Evolutionary conservation across 2,329 filamentous ascomycete species (phyloP), one percentile per base, ranked within the genome.

Genomic region (Phoma sp.): DNA sequence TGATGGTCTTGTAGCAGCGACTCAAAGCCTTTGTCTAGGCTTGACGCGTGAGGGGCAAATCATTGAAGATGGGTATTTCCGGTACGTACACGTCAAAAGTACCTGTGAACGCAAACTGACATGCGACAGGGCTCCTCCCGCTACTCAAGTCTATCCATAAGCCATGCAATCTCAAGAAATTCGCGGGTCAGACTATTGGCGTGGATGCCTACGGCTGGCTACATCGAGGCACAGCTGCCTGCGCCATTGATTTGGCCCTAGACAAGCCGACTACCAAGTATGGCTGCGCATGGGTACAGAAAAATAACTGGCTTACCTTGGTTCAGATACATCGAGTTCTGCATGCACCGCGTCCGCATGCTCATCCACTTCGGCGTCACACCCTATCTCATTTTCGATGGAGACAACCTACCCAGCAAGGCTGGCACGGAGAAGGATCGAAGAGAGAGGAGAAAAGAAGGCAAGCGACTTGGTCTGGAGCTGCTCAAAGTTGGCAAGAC

Each of bases 171-270:
- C 82, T 99, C 57, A 96, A 92, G 74, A 92, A 92, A 70, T 97
- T 90, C 75, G 80, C 85, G 12, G 95, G 94, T 46, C 88, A 96
- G 77, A 96, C 90, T 1, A 84, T 99, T 41, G 96, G 90, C n/a
- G 88, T 99, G 32, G 95, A 99, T 76, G 94, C 90, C 53, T 99
- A 99, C 82, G 95, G 94, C 74, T 99, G 96, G 95, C 87, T 99
- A 51, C 95, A 99, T 76, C 89, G 95, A 64, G 96, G 93, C 49
- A 92, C 92, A 41, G 88, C 96, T 62, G 85, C 91, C 44, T 98
- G 94, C 79, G 92, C 94, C 60, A 86, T 95, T 68, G 95, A 98
- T 69, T 84, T 99, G 60, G 95, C 92, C 32, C 84, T 94, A 68
- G 92, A 86, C 68, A 95, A 91, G 74, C 92, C 92, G 13, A 98